A percentile compares a stretch with the other conserved stretches of the same genome.
Conservation (phyloP, 2,329 filamentous ascomycete species). For the Thielaviopsis populi region DNA sequence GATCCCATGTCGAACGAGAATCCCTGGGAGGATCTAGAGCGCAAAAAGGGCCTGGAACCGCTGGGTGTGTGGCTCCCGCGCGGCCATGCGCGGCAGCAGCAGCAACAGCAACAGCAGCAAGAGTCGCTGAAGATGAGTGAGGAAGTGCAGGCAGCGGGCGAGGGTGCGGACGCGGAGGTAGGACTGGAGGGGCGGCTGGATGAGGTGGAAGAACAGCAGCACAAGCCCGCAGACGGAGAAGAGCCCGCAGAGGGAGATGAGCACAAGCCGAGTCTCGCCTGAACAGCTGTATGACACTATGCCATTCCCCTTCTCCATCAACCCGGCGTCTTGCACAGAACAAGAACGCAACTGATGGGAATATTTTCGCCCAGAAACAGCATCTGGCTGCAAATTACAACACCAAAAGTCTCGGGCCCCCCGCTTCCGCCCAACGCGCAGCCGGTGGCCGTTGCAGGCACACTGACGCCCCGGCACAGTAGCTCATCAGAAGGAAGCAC, state of each 20-base stretch:
- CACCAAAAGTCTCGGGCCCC: background rate
- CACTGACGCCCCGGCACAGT: background rate
- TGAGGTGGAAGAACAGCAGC: background rate
- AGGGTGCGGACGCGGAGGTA: background rate
- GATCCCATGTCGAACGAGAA: conserved; percentile 55
- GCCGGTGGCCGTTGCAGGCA: background rate
- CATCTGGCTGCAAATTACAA: background rate
- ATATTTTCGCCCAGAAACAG: background rate
- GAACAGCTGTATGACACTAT: background rate
- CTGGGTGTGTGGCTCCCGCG: conserved; percentile 32
- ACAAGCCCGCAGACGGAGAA: background rate
- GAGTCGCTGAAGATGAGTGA: no score
- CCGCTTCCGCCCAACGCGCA: background rate
- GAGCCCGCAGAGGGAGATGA: background rate
- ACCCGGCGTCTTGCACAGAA: background rate
- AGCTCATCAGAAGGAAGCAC: background rate
- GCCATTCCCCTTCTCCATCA: background rate
- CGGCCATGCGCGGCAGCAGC: conserved; percentile 17
- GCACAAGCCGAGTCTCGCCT: background rate
- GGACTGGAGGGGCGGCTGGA: background rate
- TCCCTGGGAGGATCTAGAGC: conserved; percentile 50
- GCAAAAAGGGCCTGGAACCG: conserved; percentile 29
- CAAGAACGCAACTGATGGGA: background rate
- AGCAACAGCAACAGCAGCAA: no score
- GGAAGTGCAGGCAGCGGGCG: background rate